Percentiles rank a stretch among this genome's conserved stretches.
Conservation (phyloP, 805 yeast genomes). For the Debaryomyces prosopidis region DNA sequence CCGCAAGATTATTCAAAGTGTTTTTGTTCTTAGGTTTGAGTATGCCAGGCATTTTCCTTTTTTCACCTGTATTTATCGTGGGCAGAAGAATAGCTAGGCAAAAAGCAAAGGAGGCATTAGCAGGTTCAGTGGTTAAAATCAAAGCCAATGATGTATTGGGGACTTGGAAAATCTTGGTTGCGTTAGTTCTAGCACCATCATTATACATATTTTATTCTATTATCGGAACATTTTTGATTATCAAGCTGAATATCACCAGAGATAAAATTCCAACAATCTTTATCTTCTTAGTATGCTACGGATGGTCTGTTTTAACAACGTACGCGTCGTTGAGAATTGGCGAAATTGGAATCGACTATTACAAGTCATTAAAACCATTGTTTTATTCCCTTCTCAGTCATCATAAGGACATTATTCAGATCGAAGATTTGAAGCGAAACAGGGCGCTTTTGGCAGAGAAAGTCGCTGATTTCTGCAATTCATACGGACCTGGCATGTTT, state of each 20-base stretch:
- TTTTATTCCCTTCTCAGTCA: conserved; percentile 32
- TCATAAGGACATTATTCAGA: conserved; percentile 28
- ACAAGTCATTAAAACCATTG: conserved; percentile 40
- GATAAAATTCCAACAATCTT: conserved; percentile 11
- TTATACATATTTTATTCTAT: conserved; percentile 40
- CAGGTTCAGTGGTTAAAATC: conserved; percentile 38
- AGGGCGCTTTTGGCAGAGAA: conserved; percentile 25
- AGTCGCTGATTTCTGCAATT: conserved; percentile 36
- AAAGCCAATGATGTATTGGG: conserved; percentile 43
- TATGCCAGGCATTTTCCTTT: conserved; percentile 38
- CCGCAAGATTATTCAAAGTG: conserved; percentile 26
- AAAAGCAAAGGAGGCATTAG: conserved; percentile 41
- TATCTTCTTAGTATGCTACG: conserved; percentile 32
- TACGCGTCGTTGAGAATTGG: conserved; percentile 43
- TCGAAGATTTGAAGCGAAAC: conserved; percentile 28
- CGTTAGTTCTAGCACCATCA: conserved; percentile 40
- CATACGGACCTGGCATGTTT: conserved; percentile 39
- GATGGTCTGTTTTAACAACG: conserved; percentile 39
- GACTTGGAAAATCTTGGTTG: conserved; percentile 45
- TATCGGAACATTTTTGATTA: conserved; percentile 27
- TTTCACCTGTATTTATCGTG: conserved; percentile 41
- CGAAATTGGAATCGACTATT: conserved; percentile 43
- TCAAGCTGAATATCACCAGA: conserved; percentile 13
- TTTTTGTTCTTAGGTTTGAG: conserved; percentile 31
- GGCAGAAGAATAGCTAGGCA: conserved; percentile 30